Evolutionary conservation across 2,329 filamentous ascomycete genomes (phyloP).

Genomic region (Nannizzia gypsea): DNA sequence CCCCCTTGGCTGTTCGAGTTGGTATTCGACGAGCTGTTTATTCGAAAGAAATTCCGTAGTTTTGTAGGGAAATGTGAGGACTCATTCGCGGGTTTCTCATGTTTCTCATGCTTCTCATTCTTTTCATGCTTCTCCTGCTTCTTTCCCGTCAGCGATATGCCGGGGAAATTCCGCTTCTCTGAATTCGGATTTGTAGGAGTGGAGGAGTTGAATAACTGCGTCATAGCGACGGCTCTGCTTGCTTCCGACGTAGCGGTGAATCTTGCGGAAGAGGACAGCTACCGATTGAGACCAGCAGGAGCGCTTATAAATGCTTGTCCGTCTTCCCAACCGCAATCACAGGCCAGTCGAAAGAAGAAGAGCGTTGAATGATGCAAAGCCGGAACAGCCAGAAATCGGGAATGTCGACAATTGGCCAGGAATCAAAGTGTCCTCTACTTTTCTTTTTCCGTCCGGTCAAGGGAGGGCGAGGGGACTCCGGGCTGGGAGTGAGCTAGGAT

Average conservation of each 20-base stretch:
- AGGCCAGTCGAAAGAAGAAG: conserved; percentile 9
- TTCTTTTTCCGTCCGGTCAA: not conserved
- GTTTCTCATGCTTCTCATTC: not conserved
- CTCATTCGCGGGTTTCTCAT: conserved; percentile 29
- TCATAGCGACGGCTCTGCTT: conserved; percentile 23
- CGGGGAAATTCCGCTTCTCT: conserved; percentile 38
- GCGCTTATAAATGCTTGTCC: not conserved
- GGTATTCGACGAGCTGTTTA: conserved; percentile 39
- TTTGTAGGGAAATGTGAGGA: conserved; percentile 47
- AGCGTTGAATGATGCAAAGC: conserved; percentile 13
- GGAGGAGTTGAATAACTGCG: conserved; percentile 31
- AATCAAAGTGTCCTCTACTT: not conserved
- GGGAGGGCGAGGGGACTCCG: not conserved
- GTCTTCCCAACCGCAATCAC: not conserved
- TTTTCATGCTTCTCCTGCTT: conserved; percentile 17
- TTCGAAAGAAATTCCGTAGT: conserved; percentile 60
- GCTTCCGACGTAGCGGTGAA: conserved; percentile 3
- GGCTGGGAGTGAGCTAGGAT: not conserved
- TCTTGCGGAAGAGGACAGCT: not conserved
- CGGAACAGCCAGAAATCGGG: conserved; percentile 7
- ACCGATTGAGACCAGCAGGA: not conserved
- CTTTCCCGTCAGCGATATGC: conserved; percentile 34
- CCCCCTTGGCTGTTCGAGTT: conserved; percentile 17
- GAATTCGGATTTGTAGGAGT: conserved; percentile 29
- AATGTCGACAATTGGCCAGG: not conserved